Evolutionary conservation across 805 yeast genomes (phyloP).

Genomic region (Yamadazyma insecticola): DNA sequence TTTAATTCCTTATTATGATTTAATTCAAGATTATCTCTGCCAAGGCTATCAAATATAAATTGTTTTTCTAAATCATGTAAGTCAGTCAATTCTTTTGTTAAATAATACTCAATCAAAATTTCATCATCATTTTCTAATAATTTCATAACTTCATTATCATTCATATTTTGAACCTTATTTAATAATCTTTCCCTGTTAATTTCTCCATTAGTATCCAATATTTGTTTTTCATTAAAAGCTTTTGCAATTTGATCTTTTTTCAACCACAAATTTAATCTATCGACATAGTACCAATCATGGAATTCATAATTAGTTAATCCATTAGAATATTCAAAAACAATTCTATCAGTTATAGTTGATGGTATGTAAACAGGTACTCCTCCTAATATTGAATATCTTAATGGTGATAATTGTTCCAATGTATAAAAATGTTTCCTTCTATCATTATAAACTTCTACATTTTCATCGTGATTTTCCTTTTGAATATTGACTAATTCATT

Average conservation of each 20-base stretch:
- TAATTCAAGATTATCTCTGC: constrained; percentile 9
- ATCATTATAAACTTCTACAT: constrained; percentile 34
- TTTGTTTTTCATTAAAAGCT: constrained; percentile 9
- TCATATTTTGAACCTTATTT: constrained; percentile 7
- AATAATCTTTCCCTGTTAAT: constrained; percentile 5
- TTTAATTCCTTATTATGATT: constrained; percentile 2
- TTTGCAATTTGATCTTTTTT: constrained; percentile 9
- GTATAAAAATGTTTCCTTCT: constrained; percentile 54
- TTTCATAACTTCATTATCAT: constrained; percentile 12
- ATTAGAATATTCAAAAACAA: constrained; percentile 15
- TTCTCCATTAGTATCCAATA: constrained; percentile 3
- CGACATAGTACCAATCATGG: constrained; percentile 15
- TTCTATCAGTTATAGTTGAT: constrained; percentile 11
- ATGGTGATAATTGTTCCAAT: constrained; percentile 46
- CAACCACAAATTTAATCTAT: constrained; percentile 13
- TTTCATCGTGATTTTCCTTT: constrained; percentile 6
- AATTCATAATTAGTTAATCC: constrained; percentile 13
- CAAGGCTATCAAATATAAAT: constrained; percentile 13
- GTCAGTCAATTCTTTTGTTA: constrained; percentile 16
- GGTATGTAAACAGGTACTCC: constrained; percentile 34
- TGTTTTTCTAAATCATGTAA: constrained; percentile 15
- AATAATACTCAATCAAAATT: constrained; percentile 16
- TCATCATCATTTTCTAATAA: constrained; percentile 14
- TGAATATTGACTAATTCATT: constrained; percentile 7
- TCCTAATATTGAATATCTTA: constrained; percentile 47